Conservation (phyloP, 176 grass and related monocot genomes). For the Cenchrus americanus region DNA sequence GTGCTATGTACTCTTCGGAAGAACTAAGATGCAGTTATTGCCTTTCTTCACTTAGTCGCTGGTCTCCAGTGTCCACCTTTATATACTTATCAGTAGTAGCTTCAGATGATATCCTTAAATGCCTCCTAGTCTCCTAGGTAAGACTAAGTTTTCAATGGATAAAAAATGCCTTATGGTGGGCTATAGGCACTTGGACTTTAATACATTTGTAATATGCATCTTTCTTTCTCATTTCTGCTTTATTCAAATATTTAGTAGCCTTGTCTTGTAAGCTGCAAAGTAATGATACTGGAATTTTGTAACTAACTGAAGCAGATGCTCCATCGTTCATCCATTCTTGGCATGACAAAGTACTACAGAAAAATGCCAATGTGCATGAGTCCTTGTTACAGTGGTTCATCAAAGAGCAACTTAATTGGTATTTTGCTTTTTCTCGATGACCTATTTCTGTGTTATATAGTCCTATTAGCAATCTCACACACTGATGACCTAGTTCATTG, state of each 20-base stretch:
- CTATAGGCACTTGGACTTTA: background rate
- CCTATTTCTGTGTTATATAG: conserved; percentile 14
- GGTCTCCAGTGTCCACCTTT: background rate
- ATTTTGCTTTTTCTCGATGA: conserved; percentile 14
- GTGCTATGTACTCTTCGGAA: background rate
- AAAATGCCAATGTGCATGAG: background rate
- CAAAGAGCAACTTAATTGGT: background rate
- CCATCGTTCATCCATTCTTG: background rate
- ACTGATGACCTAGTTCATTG: background rate
- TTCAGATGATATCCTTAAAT: background rate
- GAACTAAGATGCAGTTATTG: background rate
- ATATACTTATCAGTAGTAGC: background rate
- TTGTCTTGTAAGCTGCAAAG: conserved; percentile 4
- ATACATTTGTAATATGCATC: background rate
- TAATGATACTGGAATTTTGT: conserved; percentile 1
- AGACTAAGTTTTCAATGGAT: background rate
- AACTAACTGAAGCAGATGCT: background rate
- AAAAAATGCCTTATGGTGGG: background rate
- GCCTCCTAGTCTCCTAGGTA: background rate
- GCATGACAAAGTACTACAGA: conserved; percentile 2
- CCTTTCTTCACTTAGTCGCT: background rate
- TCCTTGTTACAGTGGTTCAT: conserved; percentile 13
- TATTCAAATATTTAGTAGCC: conserved; percentile 11
- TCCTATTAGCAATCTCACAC: background rate
- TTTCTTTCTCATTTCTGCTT: background rate